A percentile compares a stretch with the other conserved stretches of the same genome.
These are phyloP conservation scores for Vitis rupestris DNA, from an alignment of 164 flowering plant species.

Conservation along the genomic window DNA sequence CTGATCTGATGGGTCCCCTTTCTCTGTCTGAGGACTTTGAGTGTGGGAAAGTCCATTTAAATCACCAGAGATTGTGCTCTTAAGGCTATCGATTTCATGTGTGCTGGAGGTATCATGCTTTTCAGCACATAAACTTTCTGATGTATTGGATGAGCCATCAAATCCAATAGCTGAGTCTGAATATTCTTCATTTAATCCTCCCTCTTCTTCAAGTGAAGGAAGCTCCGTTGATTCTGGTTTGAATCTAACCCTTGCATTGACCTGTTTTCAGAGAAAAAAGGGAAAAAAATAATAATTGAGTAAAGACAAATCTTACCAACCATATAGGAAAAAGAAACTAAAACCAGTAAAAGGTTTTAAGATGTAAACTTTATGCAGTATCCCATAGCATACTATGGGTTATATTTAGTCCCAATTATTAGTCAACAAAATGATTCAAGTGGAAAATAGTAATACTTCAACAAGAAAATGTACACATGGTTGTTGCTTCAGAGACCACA, in stretches of 20 bases:
- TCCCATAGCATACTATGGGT: not conserved
- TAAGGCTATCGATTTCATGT: conserved; percentile 69
- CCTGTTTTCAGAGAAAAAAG: conserved; percentile 39
- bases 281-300: not conserved
- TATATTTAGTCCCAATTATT: not conserved
- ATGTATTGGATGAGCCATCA: conserved; percentile 84
- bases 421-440: not conserved
- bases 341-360: not conserved
- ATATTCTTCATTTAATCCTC: conserved; percentile 53
- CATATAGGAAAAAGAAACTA: not conserved
- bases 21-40: conserved; percentile 56
- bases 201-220: conserved; percentile 60
- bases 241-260: conserved; percentile 53
- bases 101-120: conserved; percentile 69
- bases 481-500: too few relatives aligned
- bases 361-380: not conserved
- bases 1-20: conserved; percentile 51
- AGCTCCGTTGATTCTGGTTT: conserved; percentile 49
- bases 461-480: too few relatives aligned
- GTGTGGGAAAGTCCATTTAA: conserved; percentile 38
- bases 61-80: conserved; percentile 70
- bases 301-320: not conserved
- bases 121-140: conserved; percentile 79
- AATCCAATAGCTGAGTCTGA: conserved; percentile 60
- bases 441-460: not conserved